Percentiles rank a stretch among this genome's conserved stretches.
Evolutionary conservation across 805 yeast genomes (phyloP).

Genomic region (Starmera quercuum): DNA sequence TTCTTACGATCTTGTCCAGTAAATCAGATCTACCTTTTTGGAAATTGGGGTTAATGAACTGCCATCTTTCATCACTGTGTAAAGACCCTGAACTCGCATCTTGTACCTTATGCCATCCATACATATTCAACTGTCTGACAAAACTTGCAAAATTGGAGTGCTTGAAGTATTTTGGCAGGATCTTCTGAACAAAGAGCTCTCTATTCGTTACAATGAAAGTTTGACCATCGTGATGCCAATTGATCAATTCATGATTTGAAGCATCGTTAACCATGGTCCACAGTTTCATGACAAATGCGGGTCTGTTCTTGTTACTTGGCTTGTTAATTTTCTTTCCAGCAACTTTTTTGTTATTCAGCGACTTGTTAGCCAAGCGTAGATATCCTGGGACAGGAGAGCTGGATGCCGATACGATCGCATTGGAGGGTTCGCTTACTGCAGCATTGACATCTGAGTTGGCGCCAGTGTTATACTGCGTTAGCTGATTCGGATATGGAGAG

Average conservation of each 20-base stretch:
- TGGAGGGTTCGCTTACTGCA: too few species aligned
- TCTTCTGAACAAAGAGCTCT: conserved; percentile 71
- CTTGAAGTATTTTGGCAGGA: conserved; percentile 88
- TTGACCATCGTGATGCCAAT: conserved; percentile 82
- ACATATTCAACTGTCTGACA: conserved; percentile 95
- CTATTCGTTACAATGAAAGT: conserved; percentile 80
- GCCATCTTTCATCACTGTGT: conserved; percentile 75
- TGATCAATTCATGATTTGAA: conserved; percentile 57
- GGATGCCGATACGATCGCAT: too few species aligned
- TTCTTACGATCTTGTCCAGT: conserved; percentile 78
- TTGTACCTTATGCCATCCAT: conserved; percentile 98
- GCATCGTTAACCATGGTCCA: conserved; percentile 95
- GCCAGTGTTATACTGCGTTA: neutral
- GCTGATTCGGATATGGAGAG: too few species aligned
- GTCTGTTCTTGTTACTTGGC: conserved; percentile 40
- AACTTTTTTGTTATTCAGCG: neutral
- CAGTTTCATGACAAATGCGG: conserved; percentile 87
- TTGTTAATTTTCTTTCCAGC: neutral
- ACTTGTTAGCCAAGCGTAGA: neutral
- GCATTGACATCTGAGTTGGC: too few species aligned
- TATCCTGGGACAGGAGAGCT: neutral
- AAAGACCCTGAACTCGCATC: conserved; percentile 76
- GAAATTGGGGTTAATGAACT: conserved; percentile 80
- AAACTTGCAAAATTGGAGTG: conserved; percentile 93
- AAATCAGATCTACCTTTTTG: conserved; percentile 73